A percentile compares a stretch with the other conserved stretches of the same genome.
These are phyloP conservation scores for Rhynchosporium agropyri DNA, from an alignment of 2,329 filamentous ascomycete species.

Conservation along the genomic window DNA sequence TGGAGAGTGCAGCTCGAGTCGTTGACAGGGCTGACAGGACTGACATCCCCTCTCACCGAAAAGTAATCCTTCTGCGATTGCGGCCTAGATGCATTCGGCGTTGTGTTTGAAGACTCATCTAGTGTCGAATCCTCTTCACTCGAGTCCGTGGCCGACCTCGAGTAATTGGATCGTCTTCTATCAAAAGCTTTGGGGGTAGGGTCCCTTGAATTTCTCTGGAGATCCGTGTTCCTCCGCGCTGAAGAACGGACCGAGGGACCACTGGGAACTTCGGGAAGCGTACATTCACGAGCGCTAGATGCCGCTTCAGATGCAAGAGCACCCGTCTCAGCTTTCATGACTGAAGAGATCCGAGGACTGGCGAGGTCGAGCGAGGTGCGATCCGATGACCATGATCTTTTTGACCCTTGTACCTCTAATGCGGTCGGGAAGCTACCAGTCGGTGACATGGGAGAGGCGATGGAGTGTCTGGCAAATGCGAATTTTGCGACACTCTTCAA, in stretches of 20 bases:
- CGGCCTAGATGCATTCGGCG: slow-evolving; percentile 37
- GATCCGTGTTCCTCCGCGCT: background rate
- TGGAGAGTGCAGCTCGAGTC: background rate
- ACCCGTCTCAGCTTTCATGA: slow-evolving; percentile 2
- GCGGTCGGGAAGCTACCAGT: slow-evolving; percentile 21
- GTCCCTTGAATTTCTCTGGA: background rate
- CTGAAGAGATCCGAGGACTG: background rate
- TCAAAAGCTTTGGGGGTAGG: background rate
- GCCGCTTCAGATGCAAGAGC: background rate
- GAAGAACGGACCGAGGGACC: slow-evolving; percentile 9
- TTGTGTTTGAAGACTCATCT: slow-evolving; percentile 38
- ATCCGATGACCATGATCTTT: slow-evolving; percentile 2
- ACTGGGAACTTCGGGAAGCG: background rate
- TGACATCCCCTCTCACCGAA: background rate
- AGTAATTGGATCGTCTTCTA: slow-evolving; percentile 12
- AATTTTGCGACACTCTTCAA: slow-evolving; percentile 25
- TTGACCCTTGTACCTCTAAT: slow-evolving; percentile 6
- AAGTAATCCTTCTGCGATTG: slow-evolving; percentile 34
- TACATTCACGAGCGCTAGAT: slow-evolving; percentile 3
- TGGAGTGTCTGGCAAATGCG: slow-evolving; percentile 20
- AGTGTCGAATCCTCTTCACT: slow-evolving; percentile 39
- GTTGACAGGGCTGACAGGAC: background rate
- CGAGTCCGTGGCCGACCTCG: slow-evolving; percentile 34
- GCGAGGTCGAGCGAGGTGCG: slow-evolving; percentile 12
- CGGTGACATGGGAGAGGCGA: slow-evolving; percentile 11